Percentiles rank a stretch among this genome's conserved stretches.
Evolutionary conservation across 257 asterid species (phyloP).

Genomic region (Thymus mandschuricus): DNA sequence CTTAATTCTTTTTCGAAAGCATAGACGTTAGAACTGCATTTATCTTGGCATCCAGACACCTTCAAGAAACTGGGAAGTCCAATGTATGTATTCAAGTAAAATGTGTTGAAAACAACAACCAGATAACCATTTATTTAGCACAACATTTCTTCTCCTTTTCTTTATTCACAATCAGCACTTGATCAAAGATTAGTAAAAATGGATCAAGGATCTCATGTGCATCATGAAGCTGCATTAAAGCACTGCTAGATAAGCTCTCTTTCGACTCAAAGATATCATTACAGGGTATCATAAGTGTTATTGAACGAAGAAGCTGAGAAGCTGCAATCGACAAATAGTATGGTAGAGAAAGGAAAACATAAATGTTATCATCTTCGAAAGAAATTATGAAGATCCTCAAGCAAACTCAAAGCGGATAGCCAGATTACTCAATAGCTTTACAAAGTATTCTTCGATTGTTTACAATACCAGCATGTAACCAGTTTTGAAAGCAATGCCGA

Average conservation of each 20-base stretch:
- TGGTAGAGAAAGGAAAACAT: neutral
- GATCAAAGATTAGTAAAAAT: neutral
- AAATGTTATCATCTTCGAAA: neutral
- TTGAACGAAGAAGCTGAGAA: neutral
- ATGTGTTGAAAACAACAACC: neutral
- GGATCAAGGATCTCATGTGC: neutral
- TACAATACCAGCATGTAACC: neutral
- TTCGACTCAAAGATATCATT: neutral
- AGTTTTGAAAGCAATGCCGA: neutral
- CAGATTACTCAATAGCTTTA: neutral
- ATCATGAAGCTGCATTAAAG: neutral
- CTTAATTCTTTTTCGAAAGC: neutral
- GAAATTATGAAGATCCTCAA: neutral
- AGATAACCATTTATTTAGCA: neutral
- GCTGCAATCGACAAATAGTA: neutral
- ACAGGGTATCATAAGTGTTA: neutral
- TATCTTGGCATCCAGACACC: conserved; percentile 13
- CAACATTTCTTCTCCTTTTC: neutral
- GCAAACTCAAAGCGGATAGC: neutral
- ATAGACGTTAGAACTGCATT: neutral
- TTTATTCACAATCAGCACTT: neutral
- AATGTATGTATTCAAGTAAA: neutral
- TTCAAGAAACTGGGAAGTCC: conserved; percentile 3
- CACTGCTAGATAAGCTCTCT: conserved; percentile 1
- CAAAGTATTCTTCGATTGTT: neutral